Evolutionary conservation across 768 basidiomycete species (phyloP), one percentile per base, ranked within the genome.

Genomic region (Inosperma sp.): DNA sequence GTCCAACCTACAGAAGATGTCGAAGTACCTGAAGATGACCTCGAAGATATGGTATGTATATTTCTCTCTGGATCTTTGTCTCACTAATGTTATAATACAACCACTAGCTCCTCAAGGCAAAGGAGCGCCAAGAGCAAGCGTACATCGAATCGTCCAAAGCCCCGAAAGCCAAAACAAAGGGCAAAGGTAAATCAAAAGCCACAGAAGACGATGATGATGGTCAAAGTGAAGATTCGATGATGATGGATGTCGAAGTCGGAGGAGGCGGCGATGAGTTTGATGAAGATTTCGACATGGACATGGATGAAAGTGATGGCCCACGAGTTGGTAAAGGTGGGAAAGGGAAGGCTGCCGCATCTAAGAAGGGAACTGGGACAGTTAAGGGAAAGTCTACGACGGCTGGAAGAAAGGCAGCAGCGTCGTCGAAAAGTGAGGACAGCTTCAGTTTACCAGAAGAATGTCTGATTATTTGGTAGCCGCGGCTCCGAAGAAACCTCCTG

Each of bases 211-310:
- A 71, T 7, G 73, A 59, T 2, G 75, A 75, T 19, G 76, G 76
- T 3, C 84, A 78, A 2, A 48, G 46, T 37, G 85, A 83, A 27
- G 89, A 90, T 61, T 89, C 86, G 3, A 88, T 88, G 86, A 70
- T 76, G 70, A 83, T 87, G 79, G 86, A 92, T 41, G 65, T 88
- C 39, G 86, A 86, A 22, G 59, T 53, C 13, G 52, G 61, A 37
- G 69, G 59, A 7, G 76, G 64, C 2, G 78, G 72, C 10, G 21
- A 39, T 6, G 33, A 48, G 17, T 23, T 54, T 5, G 42, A 50
- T 14, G 84, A 78, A 26, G 83, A 80, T 53, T 76, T 77, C 17
- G 76, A 78, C n/a, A 34, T 51, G 16, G 75, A 77, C 39, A 64
- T 65, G 26, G 74, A 81, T 22, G 74, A 69, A 3, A 79, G 81